These are phyloP conservation scores for Lachnellula suecica DNA, from an alignment of 2,329 filamentous ascomycete species.

Conservation along the genomic window DNA sequence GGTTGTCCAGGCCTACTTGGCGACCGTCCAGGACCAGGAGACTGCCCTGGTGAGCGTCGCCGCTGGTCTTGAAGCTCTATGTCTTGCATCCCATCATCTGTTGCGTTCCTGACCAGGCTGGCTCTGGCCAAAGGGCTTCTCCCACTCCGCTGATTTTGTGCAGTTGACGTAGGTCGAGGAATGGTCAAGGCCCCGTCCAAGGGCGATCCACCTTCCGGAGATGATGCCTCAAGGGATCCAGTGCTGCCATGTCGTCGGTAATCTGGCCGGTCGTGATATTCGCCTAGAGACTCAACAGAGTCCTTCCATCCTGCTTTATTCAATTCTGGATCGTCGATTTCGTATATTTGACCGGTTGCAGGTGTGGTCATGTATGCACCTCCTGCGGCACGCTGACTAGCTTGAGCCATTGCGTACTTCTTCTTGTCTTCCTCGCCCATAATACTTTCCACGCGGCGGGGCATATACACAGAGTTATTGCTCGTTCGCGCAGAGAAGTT, in stretches of 20 bases:
- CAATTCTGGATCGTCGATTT: slow-evolving; percentile 46
- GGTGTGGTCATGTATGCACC: slow-evolving; percentile 39
- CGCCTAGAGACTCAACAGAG: slow-evolving; percentile 35
- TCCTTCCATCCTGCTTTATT: slow-evolving; percentile 42
- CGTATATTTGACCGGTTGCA: slow-evolving; percentile 46
- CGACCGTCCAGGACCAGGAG: background rate
- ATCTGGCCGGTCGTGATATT: slow-evolving; percentile 24
- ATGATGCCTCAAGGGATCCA: background rate
- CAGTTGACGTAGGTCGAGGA: slow-evolving; percentile 19
- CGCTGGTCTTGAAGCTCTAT: slow-evolving; percentile 26
- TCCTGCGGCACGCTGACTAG: slow-evolving; percentile 42
- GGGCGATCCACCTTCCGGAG: slow-evolving; percentile 8
- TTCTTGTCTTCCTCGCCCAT: slow-evolving; percentile 76
- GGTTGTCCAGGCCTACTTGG: background rate
- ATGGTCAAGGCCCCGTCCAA: slow-evolving; percentile 17
- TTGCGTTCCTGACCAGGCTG: slow-evolving; percentile 32
- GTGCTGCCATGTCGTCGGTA: slow-evolving; percentile 15
- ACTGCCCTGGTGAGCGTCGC: background rate
- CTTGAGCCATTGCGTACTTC: slow-evolving; percentile 71
- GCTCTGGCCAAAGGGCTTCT: slow-evolving; percentile 36
- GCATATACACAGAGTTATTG: slow-evolving; percentile 62
- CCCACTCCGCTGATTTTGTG: slow-evolving; percentile 24
- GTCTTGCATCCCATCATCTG: slow-evolving; percentile 21
- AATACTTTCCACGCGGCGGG: slow-evolving; percentile 61
- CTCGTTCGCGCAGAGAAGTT: slow-evolving; percentile 56